A percentile compares a stretch with the other conserved stretches of the same genome.
Evolutionary conservation across 306 rosid species (phyloP).

Genomic region (Macrotyloma uniflorum): DNA sequence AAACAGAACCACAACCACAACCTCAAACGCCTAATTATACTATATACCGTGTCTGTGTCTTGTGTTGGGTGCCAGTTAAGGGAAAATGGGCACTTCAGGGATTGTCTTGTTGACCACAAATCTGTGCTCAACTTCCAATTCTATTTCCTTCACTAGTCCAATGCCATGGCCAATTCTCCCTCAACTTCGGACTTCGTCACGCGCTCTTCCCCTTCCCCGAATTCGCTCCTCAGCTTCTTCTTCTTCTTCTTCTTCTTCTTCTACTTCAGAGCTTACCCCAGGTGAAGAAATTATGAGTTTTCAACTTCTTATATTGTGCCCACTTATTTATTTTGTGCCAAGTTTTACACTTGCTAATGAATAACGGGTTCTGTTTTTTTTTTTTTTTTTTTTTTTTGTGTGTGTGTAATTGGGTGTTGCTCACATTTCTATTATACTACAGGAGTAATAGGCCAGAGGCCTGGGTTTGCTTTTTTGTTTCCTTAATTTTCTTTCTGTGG

Average conservation of each 20-base stretch:
- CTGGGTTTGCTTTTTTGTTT: not conserved
- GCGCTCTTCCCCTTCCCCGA: not conserved
- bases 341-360: not conserved
- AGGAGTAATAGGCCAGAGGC: not conserved
- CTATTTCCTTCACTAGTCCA: not conserved
- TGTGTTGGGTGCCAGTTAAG: not conserved
- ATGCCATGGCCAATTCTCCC: not conserved
- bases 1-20: not conserved
- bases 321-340: not conserved
- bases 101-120: not conserved
- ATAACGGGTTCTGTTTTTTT: not conserved
- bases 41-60: not conserved
- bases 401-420: not conserved
- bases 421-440: not conserved
- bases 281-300: conserved; percentile 27
- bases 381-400: not conserved
- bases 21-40: not conserved
- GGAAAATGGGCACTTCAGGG: conserved; percentile 24
- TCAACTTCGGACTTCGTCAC: not conserved
- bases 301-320: not conserved
- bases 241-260: conserved; percentile 39
- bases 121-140: not conserved
- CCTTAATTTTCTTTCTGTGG: not conserved
- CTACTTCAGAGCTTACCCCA: conserved; percentile 36
- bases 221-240: conserved; percentile 45